A percentile compares a stretch with the other conserved stretches of the same genome.
These are phyloP conservation scores for Cyberlindnera meyerae DNA, from an alignment of 805 yeast genomes.

Conservation along the genomic window DNA sequence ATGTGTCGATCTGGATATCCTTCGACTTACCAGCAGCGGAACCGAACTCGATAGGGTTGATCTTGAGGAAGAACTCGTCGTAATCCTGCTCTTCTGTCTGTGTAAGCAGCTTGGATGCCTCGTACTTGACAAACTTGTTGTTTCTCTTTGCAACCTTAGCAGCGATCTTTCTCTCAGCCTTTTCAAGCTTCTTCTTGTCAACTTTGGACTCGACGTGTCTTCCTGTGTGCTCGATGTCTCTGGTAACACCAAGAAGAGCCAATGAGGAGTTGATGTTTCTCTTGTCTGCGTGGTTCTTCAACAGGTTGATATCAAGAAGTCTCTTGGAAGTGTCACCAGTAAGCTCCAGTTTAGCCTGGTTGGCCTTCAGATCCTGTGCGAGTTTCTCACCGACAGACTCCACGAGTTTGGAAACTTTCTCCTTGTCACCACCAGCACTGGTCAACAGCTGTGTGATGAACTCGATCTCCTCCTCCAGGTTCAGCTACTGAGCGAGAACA, in stretches of 20 bases:
- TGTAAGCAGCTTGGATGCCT: slow-evolving; percentile 85
- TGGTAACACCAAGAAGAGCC: slow-evolving; percentile 70
- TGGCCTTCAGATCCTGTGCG: slow-evolving; percentile 51
- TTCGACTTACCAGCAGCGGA: slow-evolving; percentile 94
- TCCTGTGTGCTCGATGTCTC: slow-evolving; percentile 88
- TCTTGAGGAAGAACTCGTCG: slow-evolving; percentile 91
- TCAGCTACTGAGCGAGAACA: slow-evolving; percentile 68
- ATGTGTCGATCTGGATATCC: slow-evolving; percentile 88
- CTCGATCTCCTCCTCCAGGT: slow-evolving; percentile 59
- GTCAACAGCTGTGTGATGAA: slow-evolving; percentile 62
- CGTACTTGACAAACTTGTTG: slow-evolving; percentile 80
- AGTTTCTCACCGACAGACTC: slow-evolving; percentile 43
- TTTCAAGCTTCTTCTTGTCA: slow-evolving; percentile 92
- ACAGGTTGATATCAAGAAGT: slow-evolving; percentile 70
- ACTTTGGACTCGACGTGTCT: slow-evolving; percentile 90
- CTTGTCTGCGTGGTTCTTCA: slow-evolving; percentile 55
- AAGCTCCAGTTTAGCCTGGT: slow-evolving; percentile 66
- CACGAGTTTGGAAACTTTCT: slow-evolving; percentile 48
- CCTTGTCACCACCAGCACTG: slow-evolving; percentile 77
- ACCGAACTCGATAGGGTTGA: slow-evolving; percentile 91
- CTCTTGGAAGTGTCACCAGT: slow-evolving; percentile 89
- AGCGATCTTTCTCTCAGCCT: slow-evolving; percentile 96
- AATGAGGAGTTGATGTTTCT: slow-evolving; percentile 73
- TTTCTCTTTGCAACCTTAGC: slow-evolving; percentile 89
- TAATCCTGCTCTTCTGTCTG: slow-evolving; percentile 68